Percentiles rank a stretch among this genome's conserved stretches.
phyloP scores from a whole-genome alignment of 345 rosid species.

The Salix caprea region DNA sequence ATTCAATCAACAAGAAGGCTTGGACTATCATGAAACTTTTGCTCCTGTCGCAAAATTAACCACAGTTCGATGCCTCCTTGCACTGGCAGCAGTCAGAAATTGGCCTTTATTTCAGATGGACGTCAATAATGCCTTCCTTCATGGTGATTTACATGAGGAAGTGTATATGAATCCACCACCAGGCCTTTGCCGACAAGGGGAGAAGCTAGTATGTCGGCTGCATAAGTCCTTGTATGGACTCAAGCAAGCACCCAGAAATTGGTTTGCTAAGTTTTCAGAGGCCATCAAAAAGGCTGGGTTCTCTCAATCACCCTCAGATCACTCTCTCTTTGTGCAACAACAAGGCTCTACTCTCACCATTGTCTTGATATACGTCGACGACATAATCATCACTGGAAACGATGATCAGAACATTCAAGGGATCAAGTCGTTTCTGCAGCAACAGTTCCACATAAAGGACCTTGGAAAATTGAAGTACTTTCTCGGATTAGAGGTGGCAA shows the following conservation, averaged over 20 bases:
- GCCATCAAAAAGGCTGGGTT: neutral
- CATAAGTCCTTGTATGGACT: neutral
- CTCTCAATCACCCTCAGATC: neutral
- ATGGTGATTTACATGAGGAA: neutral
- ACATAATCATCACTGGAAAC: neutral
- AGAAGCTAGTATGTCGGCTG: neutral
- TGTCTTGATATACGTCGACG: neutral
- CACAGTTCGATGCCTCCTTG: no score
- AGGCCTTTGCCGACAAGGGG: neutral
- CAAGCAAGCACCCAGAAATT: neutral
- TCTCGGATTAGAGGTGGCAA: neutral
- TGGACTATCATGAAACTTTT: no score
- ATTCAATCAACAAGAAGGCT: no score
- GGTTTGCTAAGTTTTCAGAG: neutral
- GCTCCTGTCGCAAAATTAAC: no score
- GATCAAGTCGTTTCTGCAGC: neutral
- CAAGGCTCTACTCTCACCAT: neutral
- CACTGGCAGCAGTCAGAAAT: no score
- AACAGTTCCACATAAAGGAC: neutral
- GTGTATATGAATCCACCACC: neutral
- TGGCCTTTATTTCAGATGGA: neutral
- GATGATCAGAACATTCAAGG: neutral
- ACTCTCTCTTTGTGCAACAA: neutral
- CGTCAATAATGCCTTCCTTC: conserved; percentile 1
- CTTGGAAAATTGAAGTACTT: neutral